Percentiles rank a stretch among this genome's conserved stretches.
phyloP scores from a whole-genome alignment of 176 grass and related monocot genomes.

The Cymbopogon citratus region DNA sequence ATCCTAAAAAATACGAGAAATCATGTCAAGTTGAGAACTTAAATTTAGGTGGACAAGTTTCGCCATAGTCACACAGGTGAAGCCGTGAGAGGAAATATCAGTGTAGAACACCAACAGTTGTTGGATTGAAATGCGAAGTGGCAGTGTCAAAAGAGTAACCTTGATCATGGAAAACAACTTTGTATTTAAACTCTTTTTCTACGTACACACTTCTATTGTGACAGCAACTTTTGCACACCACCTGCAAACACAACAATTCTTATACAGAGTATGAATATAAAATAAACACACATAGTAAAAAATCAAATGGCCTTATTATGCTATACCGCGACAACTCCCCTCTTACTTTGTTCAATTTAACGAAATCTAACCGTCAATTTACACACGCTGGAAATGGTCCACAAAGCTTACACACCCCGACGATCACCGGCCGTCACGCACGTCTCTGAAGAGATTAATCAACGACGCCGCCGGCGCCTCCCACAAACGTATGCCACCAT shows the following conservation, averaged over 20 bases:
- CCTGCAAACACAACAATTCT: neutral
- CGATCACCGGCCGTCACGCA: neutral
- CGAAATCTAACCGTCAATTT: conserved; percentile 12
- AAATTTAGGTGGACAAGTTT: too few species aligned
- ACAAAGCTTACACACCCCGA: neutral
- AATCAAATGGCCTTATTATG: conserved; percentile 8
- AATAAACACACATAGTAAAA: neutral
- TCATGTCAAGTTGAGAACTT: too few species aligned
- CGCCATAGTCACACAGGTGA: too few species aligned
- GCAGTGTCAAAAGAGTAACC: too few species aligned
- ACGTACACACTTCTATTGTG: neutral
- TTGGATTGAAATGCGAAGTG: too few species aligned
- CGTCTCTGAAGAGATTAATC: neutral
- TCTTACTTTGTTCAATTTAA: neutral
- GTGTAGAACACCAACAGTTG: too few species aligned
- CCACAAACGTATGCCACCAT: too few species aligned
- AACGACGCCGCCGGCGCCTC: neutral
- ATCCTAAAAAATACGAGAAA: too few species aligned
- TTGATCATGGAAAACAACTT: too few species aligned
- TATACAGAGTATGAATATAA: neutral
- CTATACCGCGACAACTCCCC: neutral
- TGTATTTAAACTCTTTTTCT: too few species aligned
- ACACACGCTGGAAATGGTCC: conserved; percentile 20
- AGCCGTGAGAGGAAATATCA: too few species aligned
- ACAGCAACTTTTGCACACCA: neutral